A percentile compares a stretch with the other conserved stretches of the same genome.
These are phyloP conservation scores for Phylloboletellus chloephorus DNA, from an alignment of 1,284 basidiomycete genomes.

Conservation along the genomic window DNA sequence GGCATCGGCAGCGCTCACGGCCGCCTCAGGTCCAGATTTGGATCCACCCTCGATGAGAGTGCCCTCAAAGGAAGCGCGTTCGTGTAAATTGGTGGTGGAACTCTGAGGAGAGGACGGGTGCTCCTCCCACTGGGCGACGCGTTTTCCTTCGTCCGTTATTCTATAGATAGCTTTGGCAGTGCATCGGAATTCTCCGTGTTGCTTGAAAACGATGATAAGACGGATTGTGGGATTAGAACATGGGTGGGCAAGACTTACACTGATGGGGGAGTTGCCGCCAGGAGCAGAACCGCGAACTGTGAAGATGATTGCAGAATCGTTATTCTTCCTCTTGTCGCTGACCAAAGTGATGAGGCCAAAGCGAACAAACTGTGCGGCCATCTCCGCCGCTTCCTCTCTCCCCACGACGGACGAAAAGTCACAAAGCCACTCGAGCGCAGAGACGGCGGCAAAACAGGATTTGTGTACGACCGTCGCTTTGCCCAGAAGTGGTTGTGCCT, in stretches of 20 bases:
- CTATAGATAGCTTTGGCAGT: conserved; percentile 93
- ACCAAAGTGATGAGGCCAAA: conserved; percentile 88
- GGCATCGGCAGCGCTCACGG: conserved; percentile 44
- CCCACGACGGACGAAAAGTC: conserved; percentile 97
- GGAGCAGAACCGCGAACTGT: conserved; percentile 80
- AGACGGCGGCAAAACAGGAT: conserved; percentile 81
- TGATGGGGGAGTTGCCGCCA: conserved; percentile 66
- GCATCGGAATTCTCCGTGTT: conserved; percentile 92
- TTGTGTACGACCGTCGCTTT: conserved; percentile 49
- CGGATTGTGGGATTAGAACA: conserved; percentile 13
- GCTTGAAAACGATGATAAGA: conserved; percentile 38
- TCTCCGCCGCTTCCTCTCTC: conserved; percentile 94
- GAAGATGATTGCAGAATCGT: conserved; percentile 85
- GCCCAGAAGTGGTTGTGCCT: conserved; percentile 48
- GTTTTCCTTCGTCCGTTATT: conserved; percentile 86
- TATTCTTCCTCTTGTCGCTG: conserved; percentile 82
- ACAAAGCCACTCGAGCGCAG: conserved; percentile 93
- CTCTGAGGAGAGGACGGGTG: conserved; percentile 55
- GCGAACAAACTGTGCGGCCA: conserved; percentile 95
- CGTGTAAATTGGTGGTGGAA: conserved; percentile 57
- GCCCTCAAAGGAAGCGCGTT: conserved; percentile 41
- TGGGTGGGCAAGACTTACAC: conserved; percentile 42
- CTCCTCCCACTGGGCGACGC: conserved; percentile 78
- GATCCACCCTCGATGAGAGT: conserved; percentile 38
- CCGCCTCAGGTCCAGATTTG: conserved; percentile 36